Conservation (phyloP, 331 rosid genomes). For the Malus hybrid region DNA sequence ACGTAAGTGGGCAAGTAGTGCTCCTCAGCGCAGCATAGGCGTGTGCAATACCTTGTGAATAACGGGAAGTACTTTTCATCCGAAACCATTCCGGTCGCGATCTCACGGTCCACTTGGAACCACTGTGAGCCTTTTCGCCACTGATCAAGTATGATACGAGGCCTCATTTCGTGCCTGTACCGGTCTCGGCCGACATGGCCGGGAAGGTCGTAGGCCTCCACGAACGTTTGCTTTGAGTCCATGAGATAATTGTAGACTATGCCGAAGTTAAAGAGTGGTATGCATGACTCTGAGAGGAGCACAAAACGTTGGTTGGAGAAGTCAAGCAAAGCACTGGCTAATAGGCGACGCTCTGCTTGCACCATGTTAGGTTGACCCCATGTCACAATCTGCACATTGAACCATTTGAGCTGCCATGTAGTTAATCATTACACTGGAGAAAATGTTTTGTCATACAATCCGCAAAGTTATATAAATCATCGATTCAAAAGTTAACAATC, state of each 20-base stretch:
- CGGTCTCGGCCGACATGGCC: conserved; percentile 52
- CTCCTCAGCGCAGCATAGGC: conserved; percentile 51
- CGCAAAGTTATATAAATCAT: too few species aligned
- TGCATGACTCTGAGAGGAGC: conserved; percentile 82
- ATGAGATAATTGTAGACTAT: conserved; percentile 45
- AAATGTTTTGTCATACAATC: too few species aligned
- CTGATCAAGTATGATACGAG: conserved; percentile 25
- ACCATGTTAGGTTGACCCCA: conserved; percentile 84
- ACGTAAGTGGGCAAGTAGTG: conserved; percentile 60
- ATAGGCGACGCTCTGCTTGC: conserved; percentile 64
- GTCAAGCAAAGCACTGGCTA: conserved; percentile 68
- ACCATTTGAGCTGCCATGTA: neutral
- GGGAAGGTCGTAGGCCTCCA: conserved; percentile 44
- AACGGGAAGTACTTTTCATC: conserved; percentile 32
- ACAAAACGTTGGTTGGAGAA: conserved; percentile 59
- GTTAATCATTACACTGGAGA: too few species aligned
- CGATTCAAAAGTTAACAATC: too few species aligned
- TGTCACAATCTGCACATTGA: conserved; percentile 34
- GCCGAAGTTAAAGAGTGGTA: conserved; percentile 67
- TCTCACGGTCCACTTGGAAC: conserved; percentile 54
- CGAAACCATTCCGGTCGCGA: conserved; percentile 41
- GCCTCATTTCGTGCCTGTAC: conserved; percentile 39
- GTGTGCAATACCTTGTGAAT: conserved; percentile 32
- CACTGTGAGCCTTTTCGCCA: conserved; percentile 89
- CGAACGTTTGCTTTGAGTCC: conserved; percentile 38